Conservation (phyloP, 257 asterid species). For the Avicennia marina region DNA sequence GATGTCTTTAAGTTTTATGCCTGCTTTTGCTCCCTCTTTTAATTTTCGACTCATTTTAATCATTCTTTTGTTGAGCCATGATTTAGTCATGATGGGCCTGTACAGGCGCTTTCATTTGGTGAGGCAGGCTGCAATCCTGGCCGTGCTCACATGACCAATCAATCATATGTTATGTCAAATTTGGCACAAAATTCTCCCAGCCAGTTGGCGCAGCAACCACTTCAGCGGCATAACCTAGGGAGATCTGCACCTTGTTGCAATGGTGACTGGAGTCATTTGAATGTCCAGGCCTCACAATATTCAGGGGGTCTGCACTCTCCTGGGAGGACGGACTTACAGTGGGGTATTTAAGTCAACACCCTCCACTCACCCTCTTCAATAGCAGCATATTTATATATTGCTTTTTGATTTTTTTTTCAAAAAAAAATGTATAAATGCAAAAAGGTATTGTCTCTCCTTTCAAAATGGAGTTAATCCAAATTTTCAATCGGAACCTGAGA, state of each 20-base stretch:
- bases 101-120: constrained; percentile 52
- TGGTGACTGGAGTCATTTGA: constrained; percentile 40
- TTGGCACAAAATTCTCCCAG: constrained; percentile 59
- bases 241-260: constrained; percentile 56
- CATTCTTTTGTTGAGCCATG: constrained; percentile 16
- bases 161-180: constrained; percentile 57
- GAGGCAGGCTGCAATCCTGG: constrained; percentile 52
- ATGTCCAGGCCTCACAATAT: constrained; percentile 37
- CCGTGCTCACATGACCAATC: constrained; percentile 38
- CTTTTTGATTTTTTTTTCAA: too few relatives aligned
- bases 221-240: constrained; percentile 58
- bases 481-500: too few relatives aligned
- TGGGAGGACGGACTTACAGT: constrained; percentile 31
- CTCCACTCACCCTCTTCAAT: too few relatives aligned
- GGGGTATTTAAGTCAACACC: background rate
- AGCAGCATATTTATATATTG: too few relatives aligned
- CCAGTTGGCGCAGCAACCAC: constrained; percentile 59
- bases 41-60: constrained; percentile 8
- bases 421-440: too few relatives aligned
- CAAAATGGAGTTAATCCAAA: too few relatives aligned
- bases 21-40: background rate
- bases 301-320: constrained; percentile 45
- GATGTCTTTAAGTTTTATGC: background rate
- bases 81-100: constrained; percentile 54
- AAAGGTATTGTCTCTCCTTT: too few relatives aligned